Evolutionary conservation across 73 alveolate genomes (phyloP).

Genomic region (Diophrys appendiculata): DNA sequence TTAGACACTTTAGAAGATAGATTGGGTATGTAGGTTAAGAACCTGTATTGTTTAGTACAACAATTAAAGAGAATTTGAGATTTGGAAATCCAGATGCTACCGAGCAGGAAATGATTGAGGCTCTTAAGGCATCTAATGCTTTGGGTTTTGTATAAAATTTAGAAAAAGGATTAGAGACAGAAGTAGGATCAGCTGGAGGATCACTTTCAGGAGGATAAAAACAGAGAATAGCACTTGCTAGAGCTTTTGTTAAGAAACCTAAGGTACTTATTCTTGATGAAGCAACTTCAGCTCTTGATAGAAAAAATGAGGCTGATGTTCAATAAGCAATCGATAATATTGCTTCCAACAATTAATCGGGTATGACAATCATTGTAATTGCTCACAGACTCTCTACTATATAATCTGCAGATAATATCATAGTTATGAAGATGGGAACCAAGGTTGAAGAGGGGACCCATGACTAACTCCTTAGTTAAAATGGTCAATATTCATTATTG

Average conservation of each 20-base stretch:
- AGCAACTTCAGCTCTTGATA: constrained; percentile 66
- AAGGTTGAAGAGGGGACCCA: constrained; percentile 80
- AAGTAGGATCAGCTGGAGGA: constrained; percentile 58
- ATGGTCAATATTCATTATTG: no score
- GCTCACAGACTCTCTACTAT: constrained; percentile 93
- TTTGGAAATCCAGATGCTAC: constrained; percentile 86
- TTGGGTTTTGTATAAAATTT: constrained; percentile 71
- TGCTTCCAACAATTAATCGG: constrained; percentile 17
- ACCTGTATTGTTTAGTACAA: constrained; percentile 85
- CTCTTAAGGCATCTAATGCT: constrained; percentile 80
- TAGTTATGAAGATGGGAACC: constrained; percentile 74
- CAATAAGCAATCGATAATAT: constrained; percentile 50
- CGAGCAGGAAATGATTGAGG: constrained; percentile 81
- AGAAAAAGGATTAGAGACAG: constrained; percentile 75
- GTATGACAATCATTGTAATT: constrained; percentile 64
- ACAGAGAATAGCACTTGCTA: constrained; percentile 69
- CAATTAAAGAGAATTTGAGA: constrained; percentile 75
- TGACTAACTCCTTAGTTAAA: constrained; percentile 62
- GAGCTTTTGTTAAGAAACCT: constrained; percentile 55
- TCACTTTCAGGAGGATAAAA: constrained; percentile 70
- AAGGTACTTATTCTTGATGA: constrained; percentile 55
- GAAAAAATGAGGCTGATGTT: constrained; percentile 52
- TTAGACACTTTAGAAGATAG: constrained; percentile 69
- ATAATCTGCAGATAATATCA: constrained; percentile 76
- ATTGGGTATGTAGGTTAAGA: constrained; percentile 93